Evolutionary conservation across 2,329 filamentous ascomycete genomes (phyloP).

Genomic region (Cladophialophora yegresii): DNA sequence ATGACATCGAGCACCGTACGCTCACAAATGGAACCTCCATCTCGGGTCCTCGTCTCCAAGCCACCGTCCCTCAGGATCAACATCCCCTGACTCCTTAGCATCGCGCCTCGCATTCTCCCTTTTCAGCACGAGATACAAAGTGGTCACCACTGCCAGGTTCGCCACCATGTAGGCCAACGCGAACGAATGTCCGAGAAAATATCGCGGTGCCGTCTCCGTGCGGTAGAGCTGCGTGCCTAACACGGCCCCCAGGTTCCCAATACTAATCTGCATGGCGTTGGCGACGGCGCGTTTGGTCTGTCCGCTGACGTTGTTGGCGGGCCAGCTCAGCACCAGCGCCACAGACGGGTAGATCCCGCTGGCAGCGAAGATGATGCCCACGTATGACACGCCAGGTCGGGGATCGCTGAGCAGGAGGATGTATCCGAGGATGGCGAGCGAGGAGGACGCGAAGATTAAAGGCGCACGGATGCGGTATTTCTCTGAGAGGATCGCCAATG

Average conservation of each 20-base stretch:
- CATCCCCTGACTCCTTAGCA: slow-evolving; percentile 29
- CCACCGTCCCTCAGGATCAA: slow-evolving; percentile 34
- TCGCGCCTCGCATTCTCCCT: slow-evolving; percentile 56
- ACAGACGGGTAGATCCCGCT: slow-evolving; percentile 66
- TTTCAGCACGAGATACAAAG: slow-evolving; percentile 58
- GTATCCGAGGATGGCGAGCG: slow-evolving; percentile 64
- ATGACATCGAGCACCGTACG: not conserved
- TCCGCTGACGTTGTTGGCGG: slow-evolving; percentile 69
- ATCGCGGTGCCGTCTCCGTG: slow-evolving; percentile 61
- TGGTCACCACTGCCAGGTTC: slow-evolving; percentile 58
- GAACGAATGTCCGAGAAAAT: slow-evolving; percentile 66
- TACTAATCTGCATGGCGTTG: slow-evolving; percentile 71
- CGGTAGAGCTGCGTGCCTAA: slow-evolving; percentile 71
- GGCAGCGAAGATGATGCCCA: slow-evolving; percentile 64
- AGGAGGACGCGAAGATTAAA: slow-evolving; percentile 62
- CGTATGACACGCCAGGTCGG: slow-evolving; percentile 60
- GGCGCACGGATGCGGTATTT: slow-evolving; percentile 58
- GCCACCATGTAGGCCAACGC: slow-evolving; percentile 64
- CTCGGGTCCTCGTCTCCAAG: slow-evolving; percentile 40
- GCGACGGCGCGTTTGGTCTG: slow-evolving; percentile 70
- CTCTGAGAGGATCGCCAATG: slow-evolving; percentile 63
- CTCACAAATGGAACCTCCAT: slow-evolving; percentile 31
- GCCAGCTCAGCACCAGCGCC: slow-evolving; percentile 64
- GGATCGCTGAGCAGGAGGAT: slow-evolving; percentile 59
- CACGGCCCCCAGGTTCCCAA: slow-evolving; percentile 62